These are phyloP conservation scores for Prunus fruticosa DNA, from an alignment of 306 rosid species.

Conservation along the genomic window DNA sequence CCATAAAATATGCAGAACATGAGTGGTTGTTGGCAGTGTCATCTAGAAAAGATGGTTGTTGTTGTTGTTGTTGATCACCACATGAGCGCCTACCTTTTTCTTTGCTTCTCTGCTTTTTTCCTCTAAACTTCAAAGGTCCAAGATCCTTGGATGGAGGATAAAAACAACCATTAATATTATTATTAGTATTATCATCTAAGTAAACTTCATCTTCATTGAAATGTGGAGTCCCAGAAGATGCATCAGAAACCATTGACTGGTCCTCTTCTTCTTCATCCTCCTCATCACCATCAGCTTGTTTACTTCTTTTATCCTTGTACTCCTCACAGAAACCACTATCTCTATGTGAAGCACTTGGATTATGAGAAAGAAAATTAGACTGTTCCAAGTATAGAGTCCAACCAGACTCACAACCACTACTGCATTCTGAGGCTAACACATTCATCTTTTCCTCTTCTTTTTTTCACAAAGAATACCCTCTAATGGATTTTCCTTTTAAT, in stretches of 20 bases:
- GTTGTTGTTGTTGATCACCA: conserved; percentile 27
- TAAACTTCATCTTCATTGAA: conserved; percentile 42
- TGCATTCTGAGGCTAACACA: conserved; percentile 65
- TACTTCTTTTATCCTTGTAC: conserved; percentile 15
- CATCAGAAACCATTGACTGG: conserved; percentile 97
- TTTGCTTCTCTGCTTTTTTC: conserved; percentile 45
- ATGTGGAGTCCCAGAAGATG: conserved; percentile 99
- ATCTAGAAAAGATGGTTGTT: conserved; percentile 54
- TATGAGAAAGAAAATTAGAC: conserved; percentile 38
- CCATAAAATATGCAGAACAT: too few relatives aligned
- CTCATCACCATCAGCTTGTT: conserved; percentile 11
- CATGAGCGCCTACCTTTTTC: conserved; percentile 25
- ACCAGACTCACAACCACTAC: conserved; percentile 90
- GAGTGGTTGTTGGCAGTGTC: conserved; percentile 71
- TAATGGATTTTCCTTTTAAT: conserved; percentile 31
- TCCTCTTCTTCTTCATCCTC: conserved; percentile 62
- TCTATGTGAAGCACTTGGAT: conserved; percentile 38
- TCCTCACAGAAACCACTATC: conserved; percentile 30
- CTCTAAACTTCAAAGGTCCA: conserved; percentile 26
- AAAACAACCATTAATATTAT: conserved; percentile 24
- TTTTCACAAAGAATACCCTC: conserved; percentile 3
- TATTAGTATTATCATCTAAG: conserved; percentile 32
- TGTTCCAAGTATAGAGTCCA: conserved; percentile 92
- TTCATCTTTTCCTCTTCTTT: conserved; percentile 43
- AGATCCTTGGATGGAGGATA: conserved; percentile 39